Evolutionary conservation across 2,329 filamentous ascomycete species (phyloP), one percentile per base, ranked within the genome.

Genomic region (Botrytis fragariae): DNA sequence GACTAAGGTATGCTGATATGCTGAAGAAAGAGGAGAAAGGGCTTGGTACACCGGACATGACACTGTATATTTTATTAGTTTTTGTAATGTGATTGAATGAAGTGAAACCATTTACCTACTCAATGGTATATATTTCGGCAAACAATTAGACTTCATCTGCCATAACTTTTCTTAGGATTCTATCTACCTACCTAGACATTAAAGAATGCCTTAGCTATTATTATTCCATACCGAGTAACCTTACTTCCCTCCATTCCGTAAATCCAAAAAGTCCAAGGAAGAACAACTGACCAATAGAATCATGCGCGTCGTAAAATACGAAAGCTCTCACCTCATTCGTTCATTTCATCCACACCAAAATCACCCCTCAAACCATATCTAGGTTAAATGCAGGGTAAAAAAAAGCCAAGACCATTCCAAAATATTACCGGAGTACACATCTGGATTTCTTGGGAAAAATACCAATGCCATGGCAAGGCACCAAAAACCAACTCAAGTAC

Each of bases 381-480:
- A 48, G 45, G 45, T 22, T 48, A 48, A n/a, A 57, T 57, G 14
- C 51, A 29, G 51, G 51, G 51, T 51, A 20, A 45, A 51, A 29
- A n/a, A 29, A 29, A n/a, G 51, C 51, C 51, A 60, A 60, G 29
- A 60, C 32, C 29, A 25, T 29, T 51, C 48, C 48, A n/a, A 51
- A 51, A 51, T n/a, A 51, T n/a, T n/a, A 51, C 48, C 48, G 48
- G 48, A 51, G 20, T 45, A 25, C 57, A n/a, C 42, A 48, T 16
- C 16, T 42, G 10, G 4, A 29, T 37, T 71, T 45, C 51, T 60
- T 29, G 51, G 42, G 59, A 16, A 51, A 45, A n/a, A 57, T 57
- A 57, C 69, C 69, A 71, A 39, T 54, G 44, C 69, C 44, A 71
- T 71, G 69, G 59, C 44, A 29, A 22, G 32, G 32, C 12, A 45